Evolutionary conservation across 495 filamentous ascomycete genomes (phyloP).

Genomic region (Penicillium waksmanii): DNA sequence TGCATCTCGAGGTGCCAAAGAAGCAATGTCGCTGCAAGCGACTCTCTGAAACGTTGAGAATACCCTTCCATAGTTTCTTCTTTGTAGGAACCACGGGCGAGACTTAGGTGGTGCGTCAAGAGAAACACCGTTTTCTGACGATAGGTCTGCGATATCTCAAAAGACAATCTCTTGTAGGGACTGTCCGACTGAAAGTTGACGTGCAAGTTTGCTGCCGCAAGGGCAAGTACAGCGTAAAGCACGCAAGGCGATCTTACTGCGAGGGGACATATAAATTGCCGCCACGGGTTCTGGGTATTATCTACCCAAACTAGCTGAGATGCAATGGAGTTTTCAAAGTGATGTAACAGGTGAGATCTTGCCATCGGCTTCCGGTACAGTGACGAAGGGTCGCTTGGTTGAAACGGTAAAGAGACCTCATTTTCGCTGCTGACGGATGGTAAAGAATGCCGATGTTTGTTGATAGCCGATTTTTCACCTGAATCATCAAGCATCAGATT

Average conservation of each 20-base stretch:
- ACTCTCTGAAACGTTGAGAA: background rate
- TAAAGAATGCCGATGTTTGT: too few species aligned
- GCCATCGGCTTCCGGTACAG: background rate
- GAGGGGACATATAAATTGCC: background rate
- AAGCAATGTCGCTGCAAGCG: background rate
- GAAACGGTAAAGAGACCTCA: background rate
- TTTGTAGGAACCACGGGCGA: background rate
- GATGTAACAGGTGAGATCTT: background rate
- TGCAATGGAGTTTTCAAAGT: background rate
- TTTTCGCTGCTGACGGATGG: background rate
- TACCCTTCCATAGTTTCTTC: background rate
- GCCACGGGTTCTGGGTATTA: background rate
- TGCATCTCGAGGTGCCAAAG: constrained; percentile 2
- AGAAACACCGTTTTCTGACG: background rate
- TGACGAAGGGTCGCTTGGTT: background rate
- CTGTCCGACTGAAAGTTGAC: background rate
- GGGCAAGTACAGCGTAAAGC: background rate
- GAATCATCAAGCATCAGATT: too few species aligned
- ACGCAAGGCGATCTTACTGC: background rate
- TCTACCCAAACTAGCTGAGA: background rate
- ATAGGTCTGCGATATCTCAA: background rate
- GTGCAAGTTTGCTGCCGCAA: background rate
- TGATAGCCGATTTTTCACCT: too few species aligned
- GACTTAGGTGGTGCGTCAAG: background rate
- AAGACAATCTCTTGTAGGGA: background rate